Evolutionary conservation across 306 rosid species (phyloP), one percentile per base, ranked within the genome.

Genomic region (Casuarina cunninghamiana): DNA sequence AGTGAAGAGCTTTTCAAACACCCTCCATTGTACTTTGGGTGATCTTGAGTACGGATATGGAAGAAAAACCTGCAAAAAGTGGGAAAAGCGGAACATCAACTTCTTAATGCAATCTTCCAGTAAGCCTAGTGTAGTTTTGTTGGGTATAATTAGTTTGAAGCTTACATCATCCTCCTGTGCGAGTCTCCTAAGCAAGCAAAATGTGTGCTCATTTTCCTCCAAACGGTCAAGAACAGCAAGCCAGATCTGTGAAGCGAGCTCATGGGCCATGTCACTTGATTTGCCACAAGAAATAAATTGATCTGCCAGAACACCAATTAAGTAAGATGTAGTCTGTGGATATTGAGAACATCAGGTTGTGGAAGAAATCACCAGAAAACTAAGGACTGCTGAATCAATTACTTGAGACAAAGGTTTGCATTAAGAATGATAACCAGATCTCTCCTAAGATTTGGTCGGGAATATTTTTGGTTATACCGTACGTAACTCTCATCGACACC

Each of bases 1-100:
- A 1, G 95, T 91, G 85, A 91, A 90, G 61, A 93, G 97, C 89
- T 89, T 93, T 79, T 91, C 95, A 81, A 85, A 91, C 87, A 93
- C 95, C 91, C 83, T 88, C 98, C 98, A 88, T 53, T 93, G 93
- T 39, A 91, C 93, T 84, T 83, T 81, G 51, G 79, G 66, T 6
- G 97, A 88, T 80, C 80, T 86, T 3, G 92, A 79, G 80, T 91
- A 91, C 1, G 97, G 97, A 69, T 87, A 89, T 53, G 93, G 95
- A 72, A 93, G 97, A 81, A 88, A 89, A 76, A 89, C 89, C 97
- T 93, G 90, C 84, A 15, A 65, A 26, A 65, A 49, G 50, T 21
- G 41, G 50, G 54, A 45, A 69, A 51, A 11, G 58, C 16, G 53
- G 61, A 35, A 16, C 69, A 62, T 62, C 44, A 37, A n/a, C 69